Base-by-base conservation (phyloP, 179 eudicot genomes). In the Silene vulgaris region DNA sequence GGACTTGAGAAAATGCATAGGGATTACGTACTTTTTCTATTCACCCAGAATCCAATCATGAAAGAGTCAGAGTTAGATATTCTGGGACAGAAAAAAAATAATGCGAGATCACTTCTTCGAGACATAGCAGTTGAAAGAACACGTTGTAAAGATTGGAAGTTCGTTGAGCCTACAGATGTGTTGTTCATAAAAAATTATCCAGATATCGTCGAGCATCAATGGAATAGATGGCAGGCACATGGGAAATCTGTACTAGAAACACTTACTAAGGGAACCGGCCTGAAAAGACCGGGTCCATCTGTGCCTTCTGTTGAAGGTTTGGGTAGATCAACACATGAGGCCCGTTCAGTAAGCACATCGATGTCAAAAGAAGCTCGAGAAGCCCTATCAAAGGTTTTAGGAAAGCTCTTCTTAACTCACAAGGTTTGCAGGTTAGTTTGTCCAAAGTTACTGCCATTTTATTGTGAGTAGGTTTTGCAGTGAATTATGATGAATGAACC, bases 391-490 rank as follows among this genome's bases (percentile, higher is more conserved):
- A 89, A 84, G 82, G 86, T 86, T 75, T 82, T 92, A 82, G 83
- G 73, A 61, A 89, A 84, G 84, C 79, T 90, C 78, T 86, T 92
- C 74, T 86, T 84, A 77, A 75, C 69, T 62, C 82, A 85, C 79
- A 86, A 88, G 80, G 90, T 85, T 87, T 90, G 95, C 96, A 95
- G 97, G 99, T 92, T 68, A 73, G 65, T 12, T 43, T 16, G 68
- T 52, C 13, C 60, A 57, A 2, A 64, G 67, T n/a, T 50, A 32
- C 37, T 26, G 9, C 17, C 43, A 57, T 72, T n/a, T 72, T 6
- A 57, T 21, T 72, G 26, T 56, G 23, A 8, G 20, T 29, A 4
- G 65, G 28, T 56, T 13, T 72, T 72, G 50, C 12, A 16, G 50
- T 72, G 32, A 23, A 56, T 72, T 72, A 8, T n/a, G 32, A 30